Percentiles rank a stretch among this genome's conserved stretches.
Conservation (phyloP, 192 early-diverging fungal species). For the Mortierella hygrophila region DNA sequence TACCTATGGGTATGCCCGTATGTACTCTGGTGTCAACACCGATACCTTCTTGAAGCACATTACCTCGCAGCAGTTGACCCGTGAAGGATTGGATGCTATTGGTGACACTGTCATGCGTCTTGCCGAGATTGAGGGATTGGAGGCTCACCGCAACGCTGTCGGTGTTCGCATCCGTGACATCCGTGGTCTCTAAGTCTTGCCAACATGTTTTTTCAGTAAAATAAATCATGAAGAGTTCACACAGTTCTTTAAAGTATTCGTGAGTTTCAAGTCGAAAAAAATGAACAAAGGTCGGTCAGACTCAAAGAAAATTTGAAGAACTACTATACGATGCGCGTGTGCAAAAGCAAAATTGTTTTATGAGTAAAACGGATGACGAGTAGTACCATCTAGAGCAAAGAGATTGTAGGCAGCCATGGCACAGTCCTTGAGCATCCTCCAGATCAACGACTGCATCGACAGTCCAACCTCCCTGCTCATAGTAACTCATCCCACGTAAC, state of each 20-base stretch:
- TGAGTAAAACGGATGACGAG: too few species aligned
- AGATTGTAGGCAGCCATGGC: too few species aligned
- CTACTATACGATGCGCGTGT: too few species aligned
- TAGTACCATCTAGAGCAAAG: too few species aligned
- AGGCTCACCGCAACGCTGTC: slow-evolving; percentile 98
- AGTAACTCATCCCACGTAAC: too few species aligned
- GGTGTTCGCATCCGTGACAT: slow-evolving; percentile 85
- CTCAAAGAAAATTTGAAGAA: too few species aligned
- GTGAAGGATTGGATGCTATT: slow-evolving; percentile 85
- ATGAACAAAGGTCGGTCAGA: too few species aligned
- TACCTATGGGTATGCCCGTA: slow-evolving; percentile 97
- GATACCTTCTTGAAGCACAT: slow-evolving; percentile 98
- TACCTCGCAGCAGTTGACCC: slow-evolving; percentile 92
- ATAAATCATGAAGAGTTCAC: not conserved
- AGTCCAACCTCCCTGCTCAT: too few species aligned
- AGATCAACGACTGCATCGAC: too few species aligned
- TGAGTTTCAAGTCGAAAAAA: too few species aligned
- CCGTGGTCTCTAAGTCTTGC: slow-evolving; percentile 30
- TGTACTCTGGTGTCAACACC: slow-evolving; percentile 99
- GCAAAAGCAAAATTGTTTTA: too few species aligned
- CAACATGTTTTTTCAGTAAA: not conserved
- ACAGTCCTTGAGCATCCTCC: too few species aligned
- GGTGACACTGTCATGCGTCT: slow-evolving; percentile 95
- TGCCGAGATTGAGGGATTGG: slow-evolving; percentile 95
- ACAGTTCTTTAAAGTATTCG: not conserved